Base-by-base conservation (phyloP, 805 yeast species). In the Kazachstania psychrophila region DNA sequence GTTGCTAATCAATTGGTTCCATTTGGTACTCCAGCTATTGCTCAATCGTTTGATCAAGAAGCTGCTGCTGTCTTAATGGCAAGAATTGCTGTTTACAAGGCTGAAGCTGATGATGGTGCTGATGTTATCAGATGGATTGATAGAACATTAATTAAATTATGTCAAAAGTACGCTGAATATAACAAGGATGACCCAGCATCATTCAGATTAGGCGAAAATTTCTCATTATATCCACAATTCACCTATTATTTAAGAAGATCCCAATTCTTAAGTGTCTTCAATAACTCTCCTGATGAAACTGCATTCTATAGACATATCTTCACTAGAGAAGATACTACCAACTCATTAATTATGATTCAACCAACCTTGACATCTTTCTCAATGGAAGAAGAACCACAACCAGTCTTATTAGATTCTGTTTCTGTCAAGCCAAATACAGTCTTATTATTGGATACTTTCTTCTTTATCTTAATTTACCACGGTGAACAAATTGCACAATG, bases 251-350 rank as follows among this genome's bases (percentile, higher is more conserved):
- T 92, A 64, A 82, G 98, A 66, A 79, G 98, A 60, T 86, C 96
- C 1, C 97, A 89, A 63, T 88, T 92, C 61, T 68, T 92, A 59
- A 94, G 86, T 60, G 95, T 89, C 31, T 92, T 92, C 71, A 92
- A 92, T 65, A 88, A 88, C 63, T 92, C 98, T 5, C 98, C 98
- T 2, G 99, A 92, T 67, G 99, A 92, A 67, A 87, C 97, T 30
- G 95, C 96, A 26, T 92, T 88, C 63, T 86, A 89, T 64, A 78
- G 96, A 60, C 98, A 92, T 61, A 79, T 86, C 13, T 74, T 92
- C 56, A 73, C 83, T 56, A 78, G 89, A 46, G 96, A 92, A 56
- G 96, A 92, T 58, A 82, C 89, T 29, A 80, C 82, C 46, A 92
- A 89, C 65, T 83, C 96, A 13, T 68, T 92, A 57, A 84, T 88